A percentile compares a stretch with the other conserved stretches of the same genome.
phyloP scores from a whole-genome alignment of 176 grass and related monocot genomes.

The Rhynchospora tenuis region DNA sequence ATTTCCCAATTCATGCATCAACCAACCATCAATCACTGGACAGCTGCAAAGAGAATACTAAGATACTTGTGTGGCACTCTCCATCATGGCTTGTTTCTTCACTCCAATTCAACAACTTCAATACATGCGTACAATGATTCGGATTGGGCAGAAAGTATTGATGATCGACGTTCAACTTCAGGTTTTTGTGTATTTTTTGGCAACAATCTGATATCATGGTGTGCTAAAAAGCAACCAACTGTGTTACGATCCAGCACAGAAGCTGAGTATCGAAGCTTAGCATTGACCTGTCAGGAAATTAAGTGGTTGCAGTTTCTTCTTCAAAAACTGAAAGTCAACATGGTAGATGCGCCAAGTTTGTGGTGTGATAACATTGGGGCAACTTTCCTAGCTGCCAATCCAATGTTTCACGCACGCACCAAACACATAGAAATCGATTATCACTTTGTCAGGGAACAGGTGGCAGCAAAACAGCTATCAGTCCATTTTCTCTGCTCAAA shows the following conservation, averaged over 20 bases:
- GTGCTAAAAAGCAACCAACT: neutral
- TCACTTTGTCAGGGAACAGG: neutral
- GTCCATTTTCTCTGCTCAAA: neutral
- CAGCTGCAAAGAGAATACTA: no score
- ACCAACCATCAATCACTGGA: no score
- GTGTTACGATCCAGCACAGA: no score
- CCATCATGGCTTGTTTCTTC: neutral
- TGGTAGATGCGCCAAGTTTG: neutral
- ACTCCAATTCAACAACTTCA: no score
- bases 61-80: neutral
- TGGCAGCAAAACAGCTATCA: neutral
- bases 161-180: neutral
- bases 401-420: neutral
- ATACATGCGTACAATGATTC: neutral
- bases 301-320: neutral
- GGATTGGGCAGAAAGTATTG: neutral
- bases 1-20: no score
- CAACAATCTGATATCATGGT: neutral
- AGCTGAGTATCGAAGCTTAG: neutral
- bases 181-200: neutral
- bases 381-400: neutral
- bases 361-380: neutral
- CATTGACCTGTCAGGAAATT: neutral
- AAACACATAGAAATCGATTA: conserved; percentile 13
- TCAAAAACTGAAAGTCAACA: neutral